Percentiles rank a stretch among this genome's conserved stretches.
phyloP scores from a whole-genome alignment of 208 protist genomes.

The Phytomonas sp. region DNA sequence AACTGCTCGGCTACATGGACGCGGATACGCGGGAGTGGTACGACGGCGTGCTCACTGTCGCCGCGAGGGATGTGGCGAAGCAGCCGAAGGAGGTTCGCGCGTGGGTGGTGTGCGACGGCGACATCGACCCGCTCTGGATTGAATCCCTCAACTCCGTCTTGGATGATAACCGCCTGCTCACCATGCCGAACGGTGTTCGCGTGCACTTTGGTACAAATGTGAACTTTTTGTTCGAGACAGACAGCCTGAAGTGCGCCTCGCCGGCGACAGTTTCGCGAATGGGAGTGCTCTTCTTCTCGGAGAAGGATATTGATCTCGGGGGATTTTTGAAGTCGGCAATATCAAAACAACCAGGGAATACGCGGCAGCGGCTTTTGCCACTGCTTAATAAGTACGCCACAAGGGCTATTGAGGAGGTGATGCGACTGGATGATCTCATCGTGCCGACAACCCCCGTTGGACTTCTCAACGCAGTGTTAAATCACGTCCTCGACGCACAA shows the following conservation, averaged over 20 bases:
- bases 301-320: constrained; percentile 89
- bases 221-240: constrained; percentile 96
- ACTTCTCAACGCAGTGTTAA: constrained; percentile 80
- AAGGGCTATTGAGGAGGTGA: constrained; percentile 56
- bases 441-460: constrained; percentile 88
- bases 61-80: constrained; percentile 87
- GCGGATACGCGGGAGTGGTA: constrained; percentile 96
- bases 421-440: constrained; percentile 59
- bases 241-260: constrained; percentile 96
- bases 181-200: constrained; percentile 96
- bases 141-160: constrained; percentile 98
- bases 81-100: constrained; percentile 50
- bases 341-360: constrained; percentile 24
- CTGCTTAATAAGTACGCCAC: constrained; percentile 81
- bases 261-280: constrained; percentile 98
- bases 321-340: constrained; percentile 81
- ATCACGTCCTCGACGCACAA: constrained; percentile 39
- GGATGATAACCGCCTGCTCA: constrained; percentile 98
- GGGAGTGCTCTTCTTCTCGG: constrained; percentile 94
- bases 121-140: constrained; percentile 98
- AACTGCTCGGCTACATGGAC: constrained; percentile 95
- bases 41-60: constrained; percentile 96
- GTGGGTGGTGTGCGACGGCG: constrained; percentile 96
- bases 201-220: constrained; percentile 93
- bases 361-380: constrained; percentile 37